Percentiles rank a stretch among this genome's conserved stretches.
phyloP scores from a whole-genome alignment of 2,329 filamentous ascomycete species.

The Thielaviopsis punctulata region DNA sequence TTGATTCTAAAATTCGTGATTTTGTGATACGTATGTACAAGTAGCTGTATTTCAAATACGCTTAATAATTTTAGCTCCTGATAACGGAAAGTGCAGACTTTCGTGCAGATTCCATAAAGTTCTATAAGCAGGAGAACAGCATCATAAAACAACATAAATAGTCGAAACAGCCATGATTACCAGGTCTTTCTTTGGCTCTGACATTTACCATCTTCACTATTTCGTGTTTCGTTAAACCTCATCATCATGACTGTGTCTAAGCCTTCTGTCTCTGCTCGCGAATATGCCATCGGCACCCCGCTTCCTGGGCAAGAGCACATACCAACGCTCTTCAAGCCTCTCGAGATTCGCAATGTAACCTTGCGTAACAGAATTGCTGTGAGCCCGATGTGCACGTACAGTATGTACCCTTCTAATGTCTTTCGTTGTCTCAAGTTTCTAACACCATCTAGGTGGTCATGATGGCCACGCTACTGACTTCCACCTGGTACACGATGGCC shows the following conservation, averaged over 20 bases:
- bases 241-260: neutral
- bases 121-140: no score
- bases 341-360: slow-evolving; percentile 34
- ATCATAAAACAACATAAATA: no score
- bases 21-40: no score
- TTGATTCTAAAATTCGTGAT: no score
- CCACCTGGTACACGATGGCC: slow-evolving; percentile 68
- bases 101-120: no score
- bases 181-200: no score
- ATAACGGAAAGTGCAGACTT: no score
- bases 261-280: neutral
- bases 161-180: no score
- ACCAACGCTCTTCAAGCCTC: slow-evolving; percentile 39
- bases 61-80: no score
- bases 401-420: slow-evolving; percentile 2
- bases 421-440: neutral
- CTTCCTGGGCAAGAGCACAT: slow-evolving; percentile 21
- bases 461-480: slow-evolving; percentile 59
- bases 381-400: slow-evolving; percentile 38
- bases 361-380: slow-evolving; percentile 41
- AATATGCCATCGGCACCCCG: slow-evolving; percentile 32
- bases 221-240: no score
- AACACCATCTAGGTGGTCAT: slow-evolving; percentile 26
- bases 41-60: no score
- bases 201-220: no score